Evolutionary conservation across 169 alveolate species (phyloP), one percentile per base, ranked within the genome.

Genomic region (Plasmodium relictum): DNA sequence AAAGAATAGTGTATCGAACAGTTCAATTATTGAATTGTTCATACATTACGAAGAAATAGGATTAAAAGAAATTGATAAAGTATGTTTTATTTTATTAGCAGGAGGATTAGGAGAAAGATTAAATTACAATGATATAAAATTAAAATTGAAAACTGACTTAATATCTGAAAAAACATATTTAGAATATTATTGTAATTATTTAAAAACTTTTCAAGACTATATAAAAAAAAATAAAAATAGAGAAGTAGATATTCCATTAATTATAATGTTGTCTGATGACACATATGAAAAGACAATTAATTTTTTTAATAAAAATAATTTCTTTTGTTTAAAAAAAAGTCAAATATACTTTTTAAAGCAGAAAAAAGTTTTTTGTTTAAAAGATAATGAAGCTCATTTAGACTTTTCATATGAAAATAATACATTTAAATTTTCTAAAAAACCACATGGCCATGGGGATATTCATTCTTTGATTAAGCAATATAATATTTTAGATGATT

Each of bases 361-460:
- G 88, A 96, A 95, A 54, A 95, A 96, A 89, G 98, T 96, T 14
- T 97, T 98, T 50, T 98, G 98, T 54, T 88, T 97, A 66, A 73
- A 94, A 26, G 97, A 97, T 74, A 95, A 96, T 70, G 95, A 96
- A 50, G 98, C 97, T 18, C 92, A 87, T 26, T 88, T 97, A 45
- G 97, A 98, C 44, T 54, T 94, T 61, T 83, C 63, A n/a, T 93
- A 78, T 45, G 93, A 92, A 37, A 80, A 80, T 66, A 94, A 95
- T 59, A 72, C 78, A 16, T 93, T 95, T 70, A 18, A 74, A 22
- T 83, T 96, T 44, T 95, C 94, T 24, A 96, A 97, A 6, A 97
- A 97, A 72, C 99, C 99, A 18, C 99, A 97, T 93, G 99, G 98
- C 0, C 98, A 97, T 93, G 99, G 99, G 1, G 99, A 97, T 87